Evolutionary conservation across 2,329 filamentous ascomycete genomes (phyloP).

Genomic region (Neofusicoccum sp.): DNA sequence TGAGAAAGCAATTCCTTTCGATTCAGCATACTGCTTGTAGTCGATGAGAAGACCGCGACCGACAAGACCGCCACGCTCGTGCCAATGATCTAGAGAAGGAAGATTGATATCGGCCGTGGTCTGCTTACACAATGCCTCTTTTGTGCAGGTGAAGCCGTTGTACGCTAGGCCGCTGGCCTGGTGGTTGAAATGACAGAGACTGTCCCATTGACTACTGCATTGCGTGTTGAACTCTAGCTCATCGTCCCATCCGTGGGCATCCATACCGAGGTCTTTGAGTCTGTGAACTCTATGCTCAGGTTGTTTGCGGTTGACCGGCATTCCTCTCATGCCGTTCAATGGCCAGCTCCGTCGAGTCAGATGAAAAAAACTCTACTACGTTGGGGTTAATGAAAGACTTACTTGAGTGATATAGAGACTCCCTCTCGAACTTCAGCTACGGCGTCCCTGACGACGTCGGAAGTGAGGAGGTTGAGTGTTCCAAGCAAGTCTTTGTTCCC

Average conservation of each 20-base stretch:
- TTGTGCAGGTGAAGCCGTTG: not conserved
- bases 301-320: conserved; percentile 34
- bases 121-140: no score
- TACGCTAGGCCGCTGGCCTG: not conserved
- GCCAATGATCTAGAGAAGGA: conserved; percentile 17
- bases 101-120: not conserved
- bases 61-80: conserved; percentile 17
- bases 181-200: not conserved
- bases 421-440: conserved; percentile 48
- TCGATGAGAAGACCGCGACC: conserved; percentile 27
- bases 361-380: not conserved
- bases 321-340: conserved; percentile 21
- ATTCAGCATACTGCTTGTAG: conserved; percentile 23
- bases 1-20: conserved; percentile 24
- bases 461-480: conserved; percentile 55
- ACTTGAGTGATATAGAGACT: conserved; percentile 56
- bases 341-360: conserved; percentile 18
- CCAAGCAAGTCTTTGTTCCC: conserved; percentile 23
- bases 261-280: conserved; percentile 24
- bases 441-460: conserved; percentile 44
- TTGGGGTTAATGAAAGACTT: no score
- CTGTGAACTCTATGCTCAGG: conserved; percentile 35
- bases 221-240: conserved; percentile 56
- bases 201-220: conserved; percentile 56
- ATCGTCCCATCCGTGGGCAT: conserved; percentile 24